Base-by-base conservation (phyloP, 805 yeast genomes). In the Pichia ethanolica region DNA sequence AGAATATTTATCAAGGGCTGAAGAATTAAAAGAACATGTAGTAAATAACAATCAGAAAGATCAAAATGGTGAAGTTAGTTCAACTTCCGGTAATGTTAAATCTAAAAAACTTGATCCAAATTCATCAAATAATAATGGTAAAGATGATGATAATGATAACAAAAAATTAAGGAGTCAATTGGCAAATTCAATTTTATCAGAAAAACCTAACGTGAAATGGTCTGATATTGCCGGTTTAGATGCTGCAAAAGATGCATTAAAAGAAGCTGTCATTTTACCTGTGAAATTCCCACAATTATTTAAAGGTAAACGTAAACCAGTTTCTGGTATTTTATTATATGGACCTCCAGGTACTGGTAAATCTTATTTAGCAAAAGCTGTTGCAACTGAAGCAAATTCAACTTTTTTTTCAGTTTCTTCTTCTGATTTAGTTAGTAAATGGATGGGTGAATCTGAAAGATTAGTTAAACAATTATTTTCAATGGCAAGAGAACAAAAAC, bases 401-500 rank as follows among this genome's bases (percentile, higher is more conserved):
- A 93, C 99, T 0, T 93, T 93, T 60, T 93, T 93, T 69, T 86
- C 96, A 3, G 96, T 93, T 1, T 85, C 95, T n/a, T 89, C 97
- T 0, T 86, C 96, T 12, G 99, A 93, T 67, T 76, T 93, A 59
- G 98, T 93, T 4, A 85, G 95, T 56, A 93, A 93, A 67, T 93
- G 99, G 99, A 91, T 91, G 97, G 99, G 99, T 59, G 99, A 93
- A 67, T 83, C 95, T 28, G 99, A 93, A 68, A 81, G 98, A 67
- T 78, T 93, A 50, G 98, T 93, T 30, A 93, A 91, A 66, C 97
- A 93, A 64, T 74, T 93, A 55, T 93, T 93, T 68, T 78, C 84
- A 35, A 88, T 91, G 96, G 99, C 99, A 5, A 77, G 99, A 56
- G 99, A 93, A 66, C 86, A 84, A 63, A 90, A 88, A 62, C 99